phyloP scores from a whole-genome alignment of 495 filamentous ascomycete genomes.

The Podospora conica region DNA sequence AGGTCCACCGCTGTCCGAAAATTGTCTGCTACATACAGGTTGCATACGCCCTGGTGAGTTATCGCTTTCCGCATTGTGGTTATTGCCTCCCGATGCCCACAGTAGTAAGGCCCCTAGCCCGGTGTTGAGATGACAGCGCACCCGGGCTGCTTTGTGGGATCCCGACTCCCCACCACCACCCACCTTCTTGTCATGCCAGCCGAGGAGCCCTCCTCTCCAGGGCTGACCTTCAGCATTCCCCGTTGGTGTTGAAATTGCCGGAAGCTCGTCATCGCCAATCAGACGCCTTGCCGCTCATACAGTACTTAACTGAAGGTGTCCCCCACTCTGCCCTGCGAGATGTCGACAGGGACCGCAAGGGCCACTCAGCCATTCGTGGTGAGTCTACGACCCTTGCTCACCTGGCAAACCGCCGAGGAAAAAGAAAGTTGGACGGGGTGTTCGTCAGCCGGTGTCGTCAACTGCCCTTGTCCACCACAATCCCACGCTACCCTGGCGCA shows the following conservation, averaged over 20 bases:
- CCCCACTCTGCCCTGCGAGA: conserved; percentile 16
- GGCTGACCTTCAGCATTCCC: too few species aligned
- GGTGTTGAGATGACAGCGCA: background rate
- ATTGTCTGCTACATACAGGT: background rate
- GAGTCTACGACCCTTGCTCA: background rate
- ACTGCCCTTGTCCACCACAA: conserved; percentile 5
- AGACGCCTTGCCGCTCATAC: conserved; percentile 8
- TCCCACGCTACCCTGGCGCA: conserved; percentile 2
- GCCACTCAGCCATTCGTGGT: background rate
- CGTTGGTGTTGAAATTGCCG: background rate
- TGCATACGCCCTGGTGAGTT: background rate
- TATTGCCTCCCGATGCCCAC: background rate
- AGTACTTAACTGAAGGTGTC: background rate
- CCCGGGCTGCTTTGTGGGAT: background rate
- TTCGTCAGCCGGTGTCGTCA: conserved; percentile 11
- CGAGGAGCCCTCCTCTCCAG: background rate
- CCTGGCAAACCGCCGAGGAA: conserved; percentile 7
- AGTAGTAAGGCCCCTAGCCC: background rate
- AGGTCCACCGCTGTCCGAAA: background rate
- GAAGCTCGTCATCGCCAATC: conserved; percentile 6
- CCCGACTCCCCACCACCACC: background rate
- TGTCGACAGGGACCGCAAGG: conserved; percentile 20
- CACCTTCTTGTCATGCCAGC: background rate
- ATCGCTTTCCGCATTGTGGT: background rate
- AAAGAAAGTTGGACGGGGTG: conserved; percentile 1